Evolutionary conservation across 2,329 filamentous ascomycete genomes (phyloP).

Genomic region (Aspergillus puulaauensis): DNA sequence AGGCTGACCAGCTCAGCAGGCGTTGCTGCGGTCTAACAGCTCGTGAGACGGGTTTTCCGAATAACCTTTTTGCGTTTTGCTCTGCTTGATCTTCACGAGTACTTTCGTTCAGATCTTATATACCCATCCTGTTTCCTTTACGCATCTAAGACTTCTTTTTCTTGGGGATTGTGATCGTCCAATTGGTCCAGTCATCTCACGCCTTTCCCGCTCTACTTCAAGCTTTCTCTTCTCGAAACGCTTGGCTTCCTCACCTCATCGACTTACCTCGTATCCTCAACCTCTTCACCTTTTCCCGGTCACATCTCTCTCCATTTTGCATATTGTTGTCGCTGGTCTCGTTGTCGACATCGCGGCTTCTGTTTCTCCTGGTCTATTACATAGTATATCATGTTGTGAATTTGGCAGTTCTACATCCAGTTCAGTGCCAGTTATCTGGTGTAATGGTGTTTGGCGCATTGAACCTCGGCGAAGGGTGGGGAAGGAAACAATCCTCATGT

Average conservation of each 20-base stretch:
- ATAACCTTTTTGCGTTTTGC: slow-evolving; percentile 21
- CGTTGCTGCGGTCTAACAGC: slow-evolving; percentile 51
- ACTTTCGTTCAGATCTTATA: slow-evolving; percentile 30
- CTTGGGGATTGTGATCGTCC: slow-evolving; percentile 13
- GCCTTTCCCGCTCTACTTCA: slow-evolving; percentile 10
- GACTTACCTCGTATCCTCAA: background rate
- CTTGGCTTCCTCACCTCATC: slow-evolving; percentile 4
- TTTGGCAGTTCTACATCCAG: slow-evolving; percentile 20
- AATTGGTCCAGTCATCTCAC: slow-evolving; percentile 3
- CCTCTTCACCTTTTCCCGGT: slow-evolving; percentile 4
- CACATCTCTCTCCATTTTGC: slow-evolving; percentile 13
- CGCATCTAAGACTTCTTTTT: slow-evolving; percentile 22
- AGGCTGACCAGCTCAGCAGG: slow-evolving; percentile 25
- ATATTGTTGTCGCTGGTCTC: slow-evolving; percentile 20
- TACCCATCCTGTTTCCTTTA: slow-evolving; percentile 21
- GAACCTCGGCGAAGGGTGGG: slow-evolving; percentile 7
- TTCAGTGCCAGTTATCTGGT: slow-evolving; percentile 21
- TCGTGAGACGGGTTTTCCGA: slow-evolving; percentile 37
- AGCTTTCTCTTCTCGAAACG: slow-evolving; percentile 9
- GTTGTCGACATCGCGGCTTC: slow-evolving; percentile 14
- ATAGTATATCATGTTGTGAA: slow-evolving; percentile 19
- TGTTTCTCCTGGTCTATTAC: slow-evolving; percentile 8
- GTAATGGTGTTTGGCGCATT: slow-evolving; percentile 25
- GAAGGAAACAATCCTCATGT: background rate
- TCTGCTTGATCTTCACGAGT: slow-evolving; percentile 26